Evolutionary conservation across 495 filamentous ascomycete species (phyloP).

Genomic region (Hypoxylon intermedium): DNA sequence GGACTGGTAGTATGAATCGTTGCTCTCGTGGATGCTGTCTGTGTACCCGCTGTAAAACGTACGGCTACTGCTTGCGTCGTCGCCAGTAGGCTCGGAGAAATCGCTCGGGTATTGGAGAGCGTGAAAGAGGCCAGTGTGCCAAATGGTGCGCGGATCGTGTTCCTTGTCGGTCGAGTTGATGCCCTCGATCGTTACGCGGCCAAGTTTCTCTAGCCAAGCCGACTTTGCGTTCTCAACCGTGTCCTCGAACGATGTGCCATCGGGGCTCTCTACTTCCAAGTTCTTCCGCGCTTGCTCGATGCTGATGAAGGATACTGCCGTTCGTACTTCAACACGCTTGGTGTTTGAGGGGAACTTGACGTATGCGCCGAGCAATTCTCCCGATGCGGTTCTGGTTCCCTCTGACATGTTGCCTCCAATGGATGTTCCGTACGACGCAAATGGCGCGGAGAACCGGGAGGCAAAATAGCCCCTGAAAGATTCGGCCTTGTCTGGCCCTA

Average conservation of each 20-base stretch:
- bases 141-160: slow-evolving; percentile 43
- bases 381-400: slow-evolving; percentile 14
- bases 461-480: slow-evolving; percentile 45
- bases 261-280: slow-evolving; percentile 43
- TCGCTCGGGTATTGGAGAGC: slow-evolving; percentile 45
- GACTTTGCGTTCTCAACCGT: slow-evolving; percentile 36
- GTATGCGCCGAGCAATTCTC: slow-evolving; percentile 40
- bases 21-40: slow-evolving; percentile 38
- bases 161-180: slow-evolving; percentile 38
- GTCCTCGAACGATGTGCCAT: slow-evolving; percentile 35
- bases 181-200: slow-evolving; percentile 41
- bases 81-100: slow-evolving; percentile 41
- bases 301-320: slow-evolving; percentile 44
- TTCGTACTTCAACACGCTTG: slow-evolving; percentile 40
- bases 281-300: slow-evolving; percentile 45
- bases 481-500: slow-evolving; percentile 38
- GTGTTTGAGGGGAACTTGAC: slow-evolving; percentile 29
- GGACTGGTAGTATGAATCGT: slow-evolving; percentile 46
- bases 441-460: slow-evolving; percentile 43
- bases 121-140: slow-evolving; percentile 46
- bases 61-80: slow-evolving; percentile 9
- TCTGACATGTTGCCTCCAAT: slow-evolving; percentile 28
- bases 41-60: slow-evolving; percentile 46
- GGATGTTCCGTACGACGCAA: slow-evolving; percentile 38
- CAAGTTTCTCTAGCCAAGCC: slow-evolving; percentile 43